Conservation (phyloP, 176 grass and related monocot genomes). For the Aegilops tauschii region DNA sequence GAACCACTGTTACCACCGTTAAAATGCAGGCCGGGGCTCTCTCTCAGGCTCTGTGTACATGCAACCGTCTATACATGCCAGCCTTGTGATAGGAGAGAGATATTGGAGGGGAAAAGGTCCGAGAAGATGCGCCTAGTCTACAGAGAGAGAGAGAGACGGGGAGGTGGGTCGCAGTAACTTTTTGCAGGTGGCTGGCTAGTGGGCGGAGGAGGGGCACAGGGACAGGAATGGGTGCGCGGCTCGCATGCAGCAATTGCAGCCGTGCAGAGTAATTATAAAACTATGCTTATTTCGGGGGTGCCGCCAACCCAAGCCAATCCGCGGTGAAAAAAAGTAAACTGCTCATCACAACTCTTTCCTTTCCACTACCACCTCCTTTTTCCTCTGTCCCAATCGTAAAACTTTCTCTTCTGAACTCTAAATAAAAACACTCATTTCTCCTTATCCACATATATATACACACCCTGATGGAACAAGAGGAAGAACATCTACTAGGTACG, state of each 20-base stretch:
- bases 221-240: conserved; percentile 2
- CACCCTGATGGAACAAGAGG: neutral
- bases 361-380: too few relatives aligned
- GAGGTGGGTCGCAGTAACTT: neutral
- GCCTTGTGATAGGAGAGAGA: neutral
- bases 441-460: too few relatives aligned
- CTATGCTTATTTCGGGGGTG: conserved; percentile 25
- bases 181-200: conserved; percentile 7
- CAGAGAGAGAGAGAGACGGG: neutral
- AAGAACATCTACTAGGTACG: too few relatives aligned
- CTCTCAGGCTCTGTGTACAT: neutral
- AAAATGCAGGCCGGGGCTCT: neutral
- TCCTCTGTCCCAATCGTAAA: too few relatives aligned
- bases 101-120: neutral
- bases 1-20: conserved; percentile 36
- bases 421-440: too few relatives aligned
- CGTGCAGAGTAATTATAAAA: conserved; percentile 21
- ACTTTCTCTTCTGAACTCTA: too few relatives aligned
- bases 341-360: neutral
- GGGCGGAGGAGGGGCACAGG: neutral
- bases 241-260: neutral
- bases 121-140: neutral
- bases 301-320: neutral
- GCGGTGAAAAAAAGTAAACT: conserved; percentile 3
- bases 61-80: too few relatives aligned